Conservation (phyloP, 2,329 filamentous ascomycete species). For the Albophoma yamanashiensis region DNA sequence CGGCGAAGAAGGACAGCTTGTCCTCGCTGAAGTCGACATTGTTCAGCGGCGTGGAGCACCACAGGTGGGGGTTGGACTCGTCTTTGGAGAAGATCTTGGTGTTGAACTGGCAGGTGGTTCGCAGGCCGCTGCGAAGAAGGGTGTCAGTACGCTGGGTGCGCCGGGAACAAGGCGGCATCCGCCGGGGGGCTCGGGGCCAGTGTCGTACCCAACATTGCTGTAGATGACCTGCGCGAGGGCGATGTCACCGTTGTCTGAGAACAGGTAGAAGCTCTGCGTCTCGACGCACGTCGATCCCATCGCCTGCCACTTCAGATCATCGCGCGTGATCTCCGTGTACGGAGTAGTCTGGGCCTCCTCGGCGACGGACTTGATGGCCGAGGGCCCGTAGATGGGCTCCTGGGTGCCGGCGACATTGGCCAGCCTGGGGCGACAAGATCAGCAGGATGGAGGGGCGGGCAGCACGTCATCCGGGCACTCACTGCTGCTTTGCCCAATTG, state of each 20-base stretch:
- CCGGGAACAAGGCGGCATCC: neutral
- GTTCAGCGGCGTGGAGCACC: slow-evolving; percentile 70
- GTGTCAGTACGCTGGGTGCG: slow-evolving; percentile 7
- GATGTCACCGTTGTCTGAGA: slow-evolving; percentile 64
- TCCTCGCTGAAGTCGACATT: slow-evolving; percentile 79
- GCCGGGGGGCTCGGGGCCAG: neutral
- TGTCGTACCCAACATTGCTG: slow-evolving; percentile 82
- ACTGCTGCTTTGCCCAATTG: slow-evolving; percentile 93
- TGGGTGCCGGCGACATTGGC: slow-evolving; percentile 85
- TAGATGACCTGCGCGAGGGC: slow-evolving; percentile 89
- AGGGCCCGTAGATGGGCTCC: slow-evolving; percentile 88
- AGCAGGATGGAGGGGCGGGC: slow-evolving; percentile 4
- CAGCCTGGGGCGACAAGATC: slow-evolving; percentile 32
- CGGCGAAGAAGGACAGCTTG: slow-evolving; percentile 73
- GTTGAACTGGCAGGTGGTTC: slow-evolving; percentile 88
- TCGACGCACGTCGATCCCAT: slow-evolving; percentile 84
- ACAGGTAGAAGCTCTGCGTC: slow-evolving; percentile 90
- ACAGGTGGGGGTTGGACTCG: slow-evolving; percentile 62
- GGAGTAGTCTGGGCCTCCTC: slow-evolving; percentile 68
- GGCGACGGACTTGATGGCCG: slow-evolving; percentile 76
- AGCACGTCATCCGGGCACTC: slow-evolving; percentile 24
- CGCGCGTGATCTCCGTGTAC: slow-evolving; percentile 67
- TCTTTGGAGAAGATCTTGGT: slow-evolving; percentile 80
- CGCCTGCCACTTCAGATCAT: slow-evolving; percentile 73
- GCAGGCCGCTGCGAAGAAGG: slow-evolving; percentile 56